These are phyloP conservation scores for Corymbia citriodora DNA, from an alignment of 441 rosid genomes.

Conservation along the genomic window DNA sequence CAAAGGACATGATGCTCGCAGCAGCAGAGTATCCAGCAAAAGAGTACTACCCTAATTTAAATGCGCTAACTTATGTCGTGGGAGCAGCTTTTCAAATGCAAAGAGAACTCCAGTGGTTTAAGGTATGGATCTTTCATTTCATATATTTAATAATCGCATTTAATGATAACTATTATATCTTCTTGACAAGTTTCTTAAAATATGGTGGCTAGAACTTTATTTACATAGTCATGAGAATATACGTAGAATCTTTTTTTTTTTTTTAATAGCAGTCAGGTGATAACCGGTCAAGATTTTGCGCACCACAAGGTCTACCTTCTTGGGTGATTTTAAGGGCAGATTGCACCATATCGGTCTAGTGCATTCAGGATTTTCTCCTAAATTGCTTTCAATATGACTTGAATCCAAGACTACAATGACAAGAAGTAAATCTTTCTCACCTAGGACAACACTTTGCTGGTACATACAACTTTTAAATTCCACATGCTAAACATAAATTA, in stretches of 20 bases:
- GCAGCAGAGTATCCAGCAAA: rapidly evolving
- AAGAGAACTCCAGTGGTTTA: background rate
- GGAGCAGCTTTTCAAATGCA: background rate
- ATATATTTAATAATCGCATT: rapidly evolving
- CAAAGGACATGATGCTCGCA: rapidly evolving
- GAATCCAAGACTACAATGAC: background rate
- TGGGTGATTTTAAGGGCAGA: rapidly evolving
- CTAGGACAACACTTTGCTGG: background rate
- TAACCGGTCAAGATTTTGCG: rapidly evolving
- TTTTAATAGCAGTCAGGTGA: rapidly evolving
- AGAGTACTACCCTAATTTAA: rapidly evolving
- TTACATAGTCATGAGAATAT: background rate
- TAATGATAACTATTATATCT: background rate
- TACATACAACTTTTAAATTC: background rate
- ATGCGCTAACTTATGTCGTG: rapidly evolving
- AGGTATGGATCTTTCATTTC: background rate
- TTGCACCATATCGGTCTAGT: rapidly evolving
- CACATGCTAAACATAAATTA: background rate
- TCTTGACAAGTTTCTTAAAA: background rate
- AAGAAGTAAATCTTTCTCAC: rapidly evolving
- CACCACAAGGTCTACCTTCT: no score
- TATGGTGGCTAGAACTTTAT: background rate
- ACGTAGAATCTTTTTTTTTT: no score
- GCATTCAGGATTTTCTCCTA: rapidly evolving
- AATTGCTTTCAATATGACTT: background rate